These are phyloP conservation scores for Salvia hispanica DNA, from an alignment of 257 asterid genomes.

Conservation along the genomic window DNA sequence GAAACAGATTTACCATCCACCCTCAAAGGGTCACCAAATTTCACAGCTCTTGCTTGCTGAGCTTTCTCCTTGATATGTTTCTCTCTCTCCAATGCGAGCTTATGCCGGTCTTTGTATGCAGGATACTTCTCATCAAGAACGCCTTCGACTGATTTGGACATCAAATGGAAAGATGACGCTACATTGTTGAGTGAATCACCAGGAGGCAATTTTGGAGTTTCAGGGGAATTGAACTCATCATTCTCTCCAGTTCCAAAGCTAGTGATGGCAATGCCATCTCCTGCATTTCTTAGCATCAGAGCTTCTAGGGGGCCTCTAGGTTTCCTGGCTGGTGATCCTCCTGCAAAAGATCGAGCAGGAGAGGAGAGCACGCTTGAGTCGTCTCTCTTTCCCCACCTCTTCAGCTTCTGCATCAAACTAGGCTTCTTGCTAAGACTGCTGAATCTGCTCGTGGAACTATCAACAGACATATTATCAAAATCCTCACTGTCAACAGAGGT, in stretches of 20 bases:
- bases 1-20: slow-evolving; percentile 41
- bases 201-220: slow-evolving; percentile 39
- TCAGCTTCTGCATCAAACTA: slow-evolving; percentile 73
- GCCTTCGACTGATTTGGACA: slow-evolving; percentile 95
- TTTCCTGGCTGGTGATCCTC: slow-evolving; percentile 65
- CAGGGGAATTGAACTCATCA: slow-evolving; percentile 63
- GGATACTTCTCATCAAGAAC: slow-evolving; percentile 87
- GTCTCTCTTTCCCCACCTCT: slow-evolving; percentile 88
- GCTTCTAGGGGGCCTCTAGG: slow-evolving; percentile 86
- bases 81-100: slow-evolving; percentile 90
- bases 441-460: slow-evolving; percentile 69
- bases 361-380: slow-evolving; percentile 69
- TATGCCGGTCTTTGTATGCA: slow-evolving; percentile 83
- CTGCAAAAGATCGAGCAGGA: slow-evolving; percentile 74
- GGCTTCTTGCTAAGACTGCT: slow-evolving; percentile 78
- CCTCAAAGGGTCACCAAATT: slow-evolving; percentile 60
- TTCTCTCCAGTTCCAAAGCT: slow-evolving; percentile 67
- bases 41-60: slow-evolving; percentile 80
- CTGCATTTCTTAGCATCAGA: slow-evolving; percentile 78
- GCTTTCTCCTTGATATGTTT: slow-evolving; percentile 81
- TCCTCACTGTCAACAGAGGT: slow-evolving; percentile 91
- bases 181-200: slow-evolving; percentile 55
- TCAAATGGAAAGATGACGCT: slow-evolving; percentile 70
- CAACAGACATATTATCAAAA: slow-evolving; percentile 70
- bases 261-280: slow-evolving; percentile 76